Percentiles rank a stretch among this genome's conserved stretches.
Evolutionary conservation across 768 basidiomycete genomes (phyloP).

Genomic region (Amanita subjunquillea): DNA sequence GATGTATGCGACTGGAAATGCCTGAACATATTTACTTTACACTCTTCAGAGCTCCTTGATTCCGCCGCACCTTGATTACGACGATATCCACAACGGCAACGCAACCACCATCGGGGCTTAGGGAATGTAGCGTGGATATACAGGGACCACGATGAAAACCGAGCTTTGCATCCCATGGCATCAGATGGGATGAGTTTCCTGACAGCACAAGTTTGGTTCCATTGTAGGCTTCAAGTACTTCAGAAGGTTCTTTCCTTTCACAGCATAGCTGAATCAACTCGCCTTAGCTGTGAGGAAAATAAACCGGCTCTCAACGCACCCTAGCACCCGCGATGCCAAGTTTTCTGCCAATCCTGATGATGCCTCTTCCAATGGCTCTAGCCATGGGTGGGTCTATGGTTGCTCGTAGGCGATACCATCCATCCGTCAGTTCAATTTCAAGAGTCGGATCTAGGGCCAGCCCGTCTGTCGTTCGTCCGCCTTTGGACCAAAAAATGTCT

Average conservation of each 20-base stretch:
- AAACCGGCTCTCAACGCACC: constrained; percentile 33
- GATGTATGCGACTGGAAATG: constrained; percentile 72
- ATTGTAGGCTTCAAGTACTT: constrained; percentile 74
- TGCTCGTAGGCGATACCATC: constrained; percentile 87
- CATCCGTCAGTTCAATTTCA: constrained; percentile 88
- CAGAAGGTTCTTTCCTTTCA: constrained; percentile 66
- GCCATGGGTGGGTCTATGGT: constrained; percentile 64
- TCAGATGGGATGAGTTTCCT: constrained; percentile 82
- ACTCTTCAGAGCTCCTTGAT: background rate
- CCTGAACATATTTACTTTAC: constrained; percentile 24
- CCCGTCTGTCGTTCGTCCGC: constrained; percentile 25
- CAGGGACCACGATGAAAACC: constrained; percentile 64
- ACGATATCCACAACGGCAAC: constrained; percentile 68
- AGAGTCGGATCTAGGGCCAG: constrained; percentile 30
- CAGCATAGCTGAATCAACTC: constrained; percentile 43
- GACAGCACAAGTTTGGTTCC: constrained; percentile 55
- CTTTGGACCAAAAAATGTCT: constrained; percentile 46
- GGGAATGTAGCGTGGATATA: constrained; percentile 66
- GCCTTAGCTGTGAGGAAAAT: background rate
- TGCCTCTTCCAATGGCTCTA: constrained; percentile 56
- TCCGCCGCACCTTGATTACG: constrained; percentile 44
- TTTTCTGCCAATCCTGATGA: constrained; percentile 73
- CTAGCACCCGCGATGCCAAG: constrained; percentile 70
- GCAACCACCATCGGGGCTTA: constrained; percentile 74
- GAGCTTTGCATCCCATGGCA: constrained; percentile 81